Evolutionary conservation across 805 yeast genomes (phyloP), one percentile per base, ranked within the genome.

Genomic region (Sugiyamaella qingdaonensis): DNA sequence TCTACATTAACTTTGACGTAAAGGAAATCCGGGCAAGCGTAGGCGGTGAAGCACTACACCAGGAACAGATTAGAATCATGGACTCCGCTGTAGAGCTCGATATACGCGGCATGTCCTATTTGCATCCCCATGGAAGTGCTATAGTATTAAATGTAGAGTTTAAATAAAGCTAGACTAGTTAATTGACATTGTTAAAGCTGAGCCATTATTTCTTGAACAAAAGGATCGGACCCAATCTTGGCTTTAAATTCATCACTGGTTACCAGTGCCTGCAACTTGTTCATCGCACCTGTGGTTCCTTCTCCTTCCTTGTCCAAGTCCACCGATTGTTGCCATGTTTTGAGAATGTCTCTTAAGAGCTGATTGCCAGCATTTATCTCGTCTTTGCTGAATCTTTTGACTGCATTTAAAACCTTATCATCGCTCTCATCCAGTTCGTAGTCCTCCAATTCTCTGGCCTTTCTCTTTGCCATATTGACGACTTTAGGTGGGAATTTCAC

Each of bases 401-500:
- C 69, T 29, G 46, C 49, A 63, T 82, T 78, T 52, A 68, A 63
- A 58, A 54, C 69, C 10, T 67, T 70, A 9, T 59, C 61, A 5
- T 58, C 73, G 21, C 63, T 65, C 46, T 71, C 65, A 53, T 73
- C 70, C 54, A 70, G 67, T 8, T 71, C 75, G 37, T 77, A 74
- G 53, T 81, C 87, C 67, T 88, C 96, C 49, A 94, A 75, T 64
- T 94, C 98, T 4, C 78, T 74, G 0, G 97, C 95, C 68, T 92
- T 92, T 56, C 98, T 80, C 65, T 92, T 94, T 8, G 99, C 97
- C 98, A 94, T 94, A 53, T 81, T 78, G 46, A 94, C 82, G 48
- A 94, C 94, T 68, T 94, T 94, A 21, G 75, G 73, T 1, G 98
- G 99, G 69, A 94, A 94, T 60, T 88, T 86, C 16, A 92, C 98